Percentiles rank a stretch among this genome's conserved stretches.
These are phyloP conservation scores for Tephrocybe sp. DNA, from an alignment of 768 basidiomycete genomes.

Conservation along the genomic window DNA sequence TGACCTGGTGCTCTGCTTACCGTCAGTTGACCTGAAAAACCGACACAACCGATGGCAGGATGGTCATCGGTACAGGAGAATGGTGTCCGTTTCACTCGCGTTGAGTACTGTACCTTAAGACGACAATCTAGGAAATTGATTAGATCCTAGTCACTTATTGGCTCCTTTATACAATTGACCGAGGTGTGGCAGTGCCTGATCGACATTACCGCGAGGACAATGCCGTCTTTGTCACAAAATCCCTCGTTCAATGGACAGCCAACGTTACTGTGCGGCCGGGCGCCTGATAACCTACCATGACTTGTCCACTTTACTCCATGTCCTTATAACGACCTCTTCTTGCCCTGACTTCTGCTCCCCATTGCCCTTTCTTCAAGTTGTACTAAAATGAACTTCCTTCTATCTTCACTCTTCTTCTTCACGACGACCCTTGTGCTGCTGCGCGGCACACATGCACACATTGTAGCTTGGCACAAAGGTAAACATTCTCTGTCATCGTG, in stretches of 20 bases:
- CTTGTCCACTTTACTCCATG: background rate
- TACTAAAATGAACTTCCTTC: background rate
- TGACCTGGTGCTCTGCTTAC: too few species aligned
- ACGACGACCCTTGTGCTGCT: conserved; percentile 9
- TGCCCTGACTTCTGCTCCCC: background rate
- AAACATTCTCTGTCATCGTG: background rate
- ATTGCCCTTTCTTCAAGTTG: background rate
- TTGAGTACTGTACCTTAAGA: background rate
- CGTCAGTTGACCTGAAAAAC: too few species aligned
- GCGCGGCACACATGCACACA: conserved; percentile 15
- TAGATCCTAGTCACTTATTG: background rate
- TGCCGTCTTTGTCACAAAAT: conserved; percentile 10
- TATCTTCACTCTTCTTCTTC: background rate
- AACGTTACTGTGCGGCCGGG: conserved; percentile 1
- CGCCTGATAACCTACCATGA: background rate
- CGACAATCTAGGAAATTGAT: background rate
- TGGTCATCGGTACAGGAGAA: too few species aligned
- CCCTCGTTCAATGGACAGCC: background rate
- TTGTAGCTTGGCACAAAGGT: conserved; percentile 20
- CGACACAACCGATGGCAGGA: too few species aligned
- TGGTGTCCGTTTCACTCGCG: background rate
- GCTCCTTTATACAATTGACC: background rate
- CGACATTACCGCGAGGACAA: background rate
- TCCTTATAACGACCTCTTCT: background rate
- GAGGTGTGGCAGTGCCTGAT: conserved; percentile 8